Evolutionary conservation across 257 asterid species (phyloP).

Genomic region (Cynanchum wilfordii): DNA sequence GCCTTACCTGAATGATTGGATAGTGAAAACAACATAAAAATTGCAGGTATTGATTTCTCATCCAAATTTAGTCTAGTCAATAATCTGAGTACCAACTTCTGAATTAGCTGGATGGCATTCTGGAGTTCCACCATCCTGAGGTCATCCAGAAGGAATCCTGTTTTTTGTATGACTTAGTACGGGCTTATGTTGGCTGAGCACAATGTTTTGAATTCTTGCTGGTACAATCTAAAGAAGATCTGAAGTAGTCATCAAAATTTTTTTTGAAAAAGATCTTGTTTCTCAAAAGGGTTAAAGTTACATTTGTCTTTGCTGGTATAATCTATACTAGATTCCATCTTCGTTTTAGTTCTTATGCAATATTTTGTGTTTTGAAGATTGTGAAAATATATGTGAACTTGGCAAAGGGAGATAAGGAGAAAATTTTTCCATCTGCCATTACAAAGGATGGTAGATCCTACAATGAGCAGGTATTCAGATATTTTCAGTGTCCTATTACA

Average conservation of each 20-base stretch:
- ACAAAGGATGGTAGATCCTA: slow-evolving; percentile 91
- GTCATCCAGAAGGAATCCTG: background rate
- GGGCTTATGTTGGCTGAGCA: background rate
- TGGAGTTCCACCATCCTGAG: background rate
- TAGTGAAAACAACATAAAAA: background rate
- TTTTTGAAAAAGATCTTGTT: background rate
- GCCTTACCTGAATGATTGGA: background rate
- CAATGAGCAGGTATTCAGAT: slow-evolving; percentile 65
- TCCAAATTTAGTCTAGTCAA: background rate
- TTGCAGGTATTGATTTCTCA: background rate
- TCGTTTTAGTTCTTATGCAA: slow-evolving; percentile 7
- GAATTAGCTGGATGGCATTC: background rate
- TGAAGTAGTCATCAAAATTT: no score
- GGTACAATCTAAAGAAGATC: no score
- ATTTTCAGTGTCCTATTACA: background rate
- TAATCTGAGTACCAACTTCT: background rate
- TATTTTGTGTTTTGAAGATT: slow-evolving; percentile 40
- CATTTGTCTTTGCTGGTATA: background rate
- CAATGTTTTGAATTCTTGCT: background rate
- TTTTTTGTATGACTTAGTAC: background rate
- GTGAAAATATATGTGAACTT: slow-evolving; percentile 79
- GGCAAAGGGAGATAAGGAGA: slow-evolving; percentile 76
- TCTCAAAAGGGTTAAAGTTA: background rate
- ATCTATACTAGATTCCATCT: background rate
- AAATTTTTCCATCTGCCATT: slow-evolving; percentile 75